phyloP scores from a whole-genome alignment of 2,329 filamentous ascomycete species.

The Ceratocystis huliohia region DNA sequence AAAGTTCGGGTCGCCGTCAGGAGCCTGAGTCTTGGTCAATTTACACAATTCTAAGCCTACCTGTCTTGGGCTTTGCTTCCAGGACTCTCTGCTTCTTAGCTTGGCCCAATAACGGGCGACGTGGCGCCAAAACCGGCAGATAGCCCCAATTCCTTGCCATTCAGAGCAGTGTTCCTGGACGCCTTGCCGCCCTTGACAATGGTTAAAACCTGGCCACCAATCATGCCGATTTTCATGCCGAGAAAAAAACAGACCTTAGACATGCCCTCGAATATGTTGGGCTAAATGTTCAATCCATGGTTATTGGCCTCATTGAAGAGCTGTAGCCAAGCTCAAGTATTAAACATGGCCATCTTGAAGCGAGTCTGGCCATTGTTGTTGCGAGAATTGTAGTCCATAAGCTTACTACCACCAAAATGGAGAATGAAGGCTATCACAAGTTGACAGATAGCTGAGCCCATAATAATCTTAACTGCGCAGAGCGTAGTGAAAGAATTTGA shows the following conservation, averaged over 20 bases:
- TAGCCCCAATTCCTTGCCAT: constrained; percentile 66
- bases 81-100: not conserved
- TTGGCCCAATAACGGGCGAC: not conserved
- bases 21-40: not conserved
- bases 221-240: constrained; percentile 66
- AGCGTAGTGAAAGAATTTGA: constrained; percentile 59
- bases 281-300: constrained; percentile 69
- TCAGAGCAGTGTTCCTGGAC: constrained; percentile 54
- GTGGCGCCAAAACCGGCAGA: constrained; percentile 65
- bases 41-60: not conserved
- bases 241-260: constrained; percentile 71
- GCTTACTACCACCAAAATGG: constrained; percentile 46
- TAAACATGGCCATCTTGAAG: constrained; percentile 52
- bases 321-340: constrained; percentile 60
- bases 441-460: constrained; percentile 49
- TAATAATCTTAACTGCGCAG: constrained; percentile 57
- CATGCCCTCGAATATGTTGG: constrained; percentile 80
- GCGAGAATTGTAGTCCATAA: constrained; percentile 38
- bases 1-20: constrained; percentile 16
- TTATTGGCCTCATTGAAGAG: constrained; percentile 77
- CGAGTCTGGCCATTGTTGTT: constrained; percentile 31
- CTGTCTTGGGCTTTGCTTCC: not conserved
- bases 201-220: constrained; percentile 73
- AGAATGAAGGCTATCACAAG: constrained; percentile 45
- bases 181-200: constrained; percentile 67